Base-by-base conservation (phyloP, 768 basidiomycete genomes). In the Aureoboletus auriporus region DNA sequence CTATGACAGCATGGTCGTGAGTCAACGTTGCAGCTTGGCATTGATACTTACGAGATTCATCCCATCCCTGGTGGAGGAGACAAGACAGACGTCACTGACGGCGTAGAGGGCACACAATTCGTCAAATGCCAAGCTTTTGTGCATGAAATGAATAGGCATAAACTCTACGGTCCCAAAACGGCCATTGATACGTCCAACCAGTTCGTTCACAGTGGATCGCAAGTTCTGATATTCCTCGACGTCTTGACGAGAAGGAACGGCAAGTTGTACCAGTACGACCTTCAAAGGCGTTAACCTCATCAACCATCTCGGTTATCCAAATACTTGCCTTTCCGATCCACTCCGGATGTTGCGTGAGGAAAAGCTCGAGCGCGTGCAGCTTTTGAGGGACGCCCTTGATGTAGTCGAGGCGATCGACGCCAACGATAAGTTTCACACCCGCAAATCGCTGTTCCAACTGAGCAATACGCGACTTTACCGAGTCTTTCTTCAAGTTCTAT, bases 301-400 rank as follows among this genome's bases (percentile, higher is more conserved):
- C 29, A 14, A 8, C 9, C 23, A 38, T 33, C 9, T 33, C 30
- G 13, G 7, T 29, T 2, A 16, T 20, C 27, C 37, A n/a, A 31
- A 29, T 29, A 56, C 72, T 31, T 42, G 83, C 89, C 77, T 95
- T 99, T 59, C 96, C 96, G 59, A 98, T 92, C 94, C 94, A 98
- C 69, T 99, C 96, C 5, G 96, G 96, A 66, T 99, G 95, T 57
- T 97, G 94, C 16, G 87, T 83, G 29, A 99, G 78, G 80, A 99
- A 99, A 37, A 95, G 80, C 64, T 99, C 96, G 49, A 99, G 80
- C 0, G 91, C 94, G 64, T 97, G 93, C 41, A 99, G 71, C 70
- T 99, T 99, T 68, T 99, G 96, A 2, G 96, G 96, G 30, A 99
- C 93, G 61, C 96, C 96, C 77, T 99, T 99, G 84, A 99, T 98